Conservation (phyloP, 495 filamentous ascomycete species). For the Hypoxylon crocopeplum region DNA sequence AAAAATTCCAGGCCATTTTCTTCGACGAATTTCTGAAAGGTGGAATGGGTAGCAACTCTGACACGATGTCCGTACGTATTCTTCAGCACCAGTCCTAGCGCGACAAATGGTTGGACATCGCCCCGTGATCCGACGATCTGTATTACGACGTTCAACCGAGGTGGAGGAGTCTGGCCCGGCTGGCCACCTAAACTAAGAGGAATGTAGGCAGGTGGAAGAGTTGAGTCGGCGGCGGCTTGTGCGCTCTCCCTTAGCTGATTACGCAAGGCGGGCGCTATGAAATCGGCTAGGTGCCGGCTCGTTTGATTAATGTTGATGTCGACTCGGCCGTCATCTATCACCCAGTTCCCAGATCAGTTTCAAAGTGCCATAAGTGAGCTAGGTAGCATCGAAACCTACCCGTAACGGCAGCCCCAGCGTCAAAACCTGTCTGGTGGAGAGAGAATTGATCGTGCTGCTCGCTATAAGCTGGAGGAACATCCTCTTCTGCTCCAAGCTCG, state of each 20-base stretch:
- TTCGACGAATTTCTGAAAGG: conserved; percentile 71
- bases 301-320: conserved; percentile 78
- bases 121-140: conserved; percentile 80
- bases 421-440: conserved; percentile 56
- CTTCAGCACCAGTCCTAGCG: conserved; percentile 68
- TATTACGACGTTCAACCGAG: conserved; percentile 74
- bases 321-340: conserved; percentile 69
- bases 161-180: conserved; percentile 64
- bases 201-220: conserved; percentile 62
- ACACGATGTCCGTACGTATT: conserved; percentile 74
- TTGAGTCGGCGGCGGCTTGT: conserved; percentile 41
- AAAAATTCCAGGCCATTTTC: conserved; percentile 82
- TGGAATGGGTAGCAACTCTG: conserved; percentile 75
- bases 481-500: conserved; percentile 40
- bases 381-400: conserved; percentile 28
- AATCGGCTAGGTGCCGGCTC: conserved; percentile 64
- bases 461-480: conserved; percentile 54
- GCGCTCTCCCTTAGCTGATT: conserved; percentile 55
- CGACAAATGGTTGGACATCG: conserved; percentile 80
- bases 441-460: conserved; percentile 53
- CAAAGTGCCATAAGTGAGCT: background rate
- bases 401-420: conserved; percentile 54
- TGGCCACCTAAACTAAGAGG: conserved; percentile 66
- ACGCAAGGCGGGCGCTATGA: conserved; percentile 70
- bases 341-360: conserved; percentile 1